Conservation (phyloP, 371 early-diverging fungal genomes). For the Batkoa obscura region DNA sequence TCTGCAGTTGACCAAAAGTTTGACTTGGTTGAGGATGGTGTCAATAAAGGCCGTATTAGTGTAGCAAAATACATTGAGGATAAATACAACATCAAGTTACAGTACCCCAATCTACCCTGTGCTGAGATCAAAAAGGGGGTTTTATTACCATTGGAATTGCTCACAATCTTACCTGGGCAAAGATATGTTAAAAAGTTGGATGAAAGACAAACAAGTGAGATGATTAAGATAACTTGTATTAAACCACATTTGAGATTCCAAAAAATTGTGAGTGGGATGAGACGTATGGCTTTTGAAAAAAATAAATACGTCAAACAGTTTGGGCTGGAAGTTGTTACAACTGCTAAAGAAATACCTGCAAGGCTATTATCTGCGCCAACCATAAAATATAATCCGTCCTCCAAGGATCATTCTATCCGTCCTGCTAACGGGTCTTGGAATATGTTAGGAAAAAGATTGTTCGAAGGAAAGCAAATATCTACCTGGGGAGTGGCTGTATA, state of each 20-base stretch:
- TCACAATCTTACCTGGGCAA: slow-evolving; percentile 58
- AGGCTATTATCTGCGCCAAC: slow-evolving; percentile 60
- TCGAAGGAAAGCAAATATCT: slow-evolving; percentile 46
- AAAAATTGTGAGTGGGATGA: slow-evolving; percentile 28
- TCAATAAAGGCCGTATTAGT: slow-evolving; percentile 17
- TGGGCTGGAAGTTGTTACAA: slow-evolving; percentile 38
- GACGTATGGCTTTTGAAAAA: slow-evolving; percentile 20
- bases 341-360: slow-evolving; percentile 30
- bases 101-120: slow-evolving; percentile 68
- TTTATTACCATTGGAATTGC: slow-evolving; percentile 76
- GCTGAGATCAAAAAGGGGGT: slow-evolving; percentile 38
- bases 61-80: slow-evolving; percentile 53
- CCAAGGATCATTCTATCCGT: slow-evolving; percentile 36
- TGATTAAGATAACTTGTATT: slow-evolving; percentile 77
- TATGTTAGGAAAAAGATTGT: slow-evolving; percentile 65
- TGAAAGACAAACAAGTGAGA: slow-evolving; percentile 70
- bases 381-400: slow-evolving; percentile 37
- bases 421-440: slow-evolving; percentile 86
- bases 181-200: slow-evolving; percentile 52
- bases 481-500: slow-evolving; percentile 69
- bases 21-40: background rate
- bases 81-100: slow-evolving; percentile 39
- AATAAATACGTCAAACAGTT: slow-evolving; percentile 37
- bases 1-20: background rate
- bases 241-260: slow-evolving; percentile 43